Percentiles rank a stretch among this genome's conserved stretches.
These are phyloP conservation scores for Taphrina betulina DNA, from an alignment of 1,139 yeast species.

Conservation along the genomic window DNA sequence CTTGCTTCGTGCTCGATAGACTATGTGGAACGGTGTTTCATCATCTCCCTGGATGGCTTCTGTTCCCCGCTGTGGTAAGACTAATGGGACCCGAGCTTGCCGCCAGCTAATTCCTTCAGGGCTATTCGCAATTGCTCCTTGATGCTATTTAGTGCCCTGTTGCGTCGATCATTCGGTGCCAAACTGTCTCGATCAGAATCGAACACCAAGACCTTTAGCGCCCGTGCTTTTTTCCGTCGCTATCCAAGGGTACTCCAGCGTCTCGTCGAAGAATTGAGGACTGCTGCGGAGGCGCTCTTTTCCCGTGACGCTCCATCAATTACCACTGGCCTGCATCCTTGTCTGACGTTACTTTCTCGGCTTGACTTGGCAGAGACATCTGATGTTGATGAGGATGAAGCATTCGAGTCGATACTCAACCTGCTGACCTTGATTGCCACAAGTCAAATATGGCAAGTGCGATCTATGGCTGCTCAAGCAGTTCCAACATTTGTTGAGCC, in stretches of 20 bases:
- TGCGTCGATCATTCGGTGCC: conserved; percentile 73
- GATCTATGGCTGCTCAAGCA: conserved; percentile 81
- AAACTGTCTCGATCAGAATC: conserved; percentile 45
- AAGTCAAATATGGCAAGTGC: conserved; percentile 64
- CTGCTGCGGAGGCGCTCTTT: conserved; percentile 43
- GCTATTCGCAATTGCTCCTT: conserved; percentile 87
- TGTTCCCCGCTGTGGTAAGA: conserved; percentile 40
- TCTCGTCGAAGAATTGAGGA: conserved; percentile 50
- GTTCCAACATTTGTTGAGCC: conserved; percentile 52
- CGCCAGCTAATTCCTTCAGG: conserved; percentile 49
- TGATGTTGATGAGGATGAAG: conserved; percentile 43
- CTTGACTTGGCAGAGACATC: conserved; percentile 58
- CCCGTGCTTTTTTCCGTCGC: conserved; percentile 66
- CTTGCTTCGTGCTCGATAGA: conserved; percentile 56
- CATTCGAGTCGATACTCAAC: neutral
- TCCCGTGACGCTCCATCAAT: conserved; percentile 1
- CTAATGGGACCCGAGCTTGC: neutral
- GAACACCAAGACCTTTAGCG: conserved; percentile 36
- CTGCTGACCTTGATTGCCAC: conserved; percentile 52
- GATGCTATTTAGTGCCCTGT: conserved; percentile 84
- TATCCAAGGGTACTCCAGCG: conserved; percentile 55
- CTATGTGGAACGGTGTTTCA: conserved; percentile 59
- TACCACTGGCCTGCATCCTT: conserved; percentile 56
- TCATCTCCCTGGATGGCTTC: conserved; percentile 62
- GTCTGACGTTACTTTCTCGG: conserved; percentile 67